Percentiles rank a stretch among this genome's conserved stretches.
phyloP scores from a whole-genome alignment of 2,329 filamentous ascomycete species.

The Epicoccum sorghinum region DNA sequence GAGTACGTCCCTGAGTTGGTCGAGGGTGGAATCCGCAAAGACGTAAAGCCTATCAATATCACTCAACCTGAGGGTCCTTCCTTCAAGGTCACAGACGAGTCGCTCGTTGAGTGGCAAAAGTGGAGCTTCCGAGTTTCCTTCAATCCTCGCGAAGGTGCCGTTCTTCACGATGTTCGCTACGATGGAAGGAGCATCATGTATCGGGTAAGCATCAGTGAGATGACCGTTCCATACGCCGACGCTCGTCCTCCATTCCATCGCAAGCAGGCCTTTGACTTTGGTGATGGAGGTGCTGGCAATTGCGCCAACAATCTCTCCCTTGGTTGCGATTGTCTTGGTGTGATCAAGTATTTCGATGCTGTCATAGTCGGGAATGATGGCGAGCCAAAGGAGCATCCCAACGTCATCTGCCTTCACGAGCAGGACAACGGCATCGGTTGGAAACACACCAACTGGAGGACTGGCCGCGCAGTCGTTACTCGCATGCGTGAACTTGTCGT shows the following conservation, averaged over 20 bases:
- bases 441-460: conserved; percentile 75
- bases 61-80: conserved; percentile 72
- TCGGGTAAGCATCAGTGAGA: conserved; percentile 70
- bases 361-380: conserved; percentile 62
- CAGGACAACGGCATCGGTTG: conserved; percentile 72
- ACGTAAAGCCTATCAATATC: conserved; percentile 72
- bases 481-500: conserved; percentile 68
- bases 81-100: conserved; percentile 61
- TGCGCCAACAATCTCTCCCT: conserved; percentile 71
- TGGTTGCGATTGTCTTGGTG: conserved; percentile 72
- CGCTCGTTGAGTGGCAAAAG: conserved; percentile 55
- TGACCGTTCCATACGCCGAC: conserved; percentile 72
- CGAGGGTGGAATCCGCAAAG: conserved; percentile 45
- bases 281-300: conserved; percentile 70
- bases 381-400: conserved; percentile 59
- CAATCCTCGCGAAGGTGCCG: conserved; percentile 63
- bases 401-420: conserved; percentile 72
- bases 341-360: conserved; percentile 69
- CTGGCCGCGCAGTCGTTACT: conserved; percentile 65
- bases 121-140: conserved; percentile 51
- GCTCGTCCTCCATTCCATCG: conserved; percentile 68
- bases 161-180: conserved; percentile 74
- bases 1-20: conserved; percentile 58
- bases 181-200: conserved; percentile 70
- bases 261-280: conserved; percentile 76